A percentile compares a stretch with the other conserved stretches of the same genome.
Evolutionary conservation across 768 basidiomycete genomes (phyloP).

Genomic region (Thelephora ganbajun): DNA sequence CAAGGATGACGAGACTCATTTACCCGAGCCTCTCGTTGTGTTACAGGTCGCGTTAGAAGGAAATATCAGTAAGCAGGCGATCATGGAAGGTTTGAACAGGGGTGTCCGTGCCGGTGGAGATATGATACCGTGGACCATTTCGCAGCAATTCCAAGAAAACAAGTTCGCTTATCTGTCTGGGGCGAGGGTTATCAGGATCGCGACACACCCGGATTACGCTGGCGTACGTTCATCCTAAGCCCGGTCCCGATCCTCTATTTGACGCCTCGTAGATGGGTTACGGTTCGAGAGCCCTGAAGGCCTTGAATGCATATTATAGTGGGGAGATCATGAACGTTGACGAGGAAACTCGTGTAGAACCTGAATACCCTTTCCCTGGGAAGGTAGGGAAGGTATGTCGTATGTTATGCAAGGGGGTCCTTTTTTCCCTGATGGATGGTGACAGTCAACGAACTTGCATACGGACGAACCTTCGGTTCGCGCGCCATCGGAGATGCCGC

Average conservation of each 20-base stretch:
- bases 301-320: conserved; percentile 81
- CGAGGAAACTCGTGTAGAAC: conserved; percentile 41
- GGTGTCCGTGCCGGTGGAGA: conserved; percentile 86
- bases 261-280: conserved; percentile 73
- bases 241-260: conserved; percentile 1
- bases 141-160: conserved; percentile 91
- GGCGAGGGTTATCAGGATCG: conserved; percentile 82
- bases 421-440: not conserved
- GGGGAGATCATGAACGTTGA: conserved; percentile 86
- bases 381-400: conserved; percentile 32
- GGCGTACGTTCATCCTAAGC: conserved; percentile 37
- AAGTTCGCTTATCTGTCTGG: conserved; percentile 89
- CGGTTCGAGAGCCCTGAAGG: conserved; percentile 77
- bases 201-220: conserved; percentile 91
- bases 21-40: conserved; percentile 93
- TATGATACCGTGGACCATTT: conserved; percentile 94
- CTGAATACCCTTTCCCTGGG: conserved; percentile 45
- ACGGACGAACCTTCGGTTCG: conserved; percentile 70
- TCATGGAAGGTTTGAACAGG: conserved; percentile 74
- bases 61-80: conserved; percentile 70
- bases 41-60: conserved; percentile 95
- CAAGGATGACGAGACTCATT: conserved; percentile 74
- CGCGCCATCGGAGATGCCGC: conserved; percentile 70
- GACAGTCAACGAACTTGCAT: conserved; percentile 41
- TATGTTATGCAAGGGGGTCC: conserved; percentile 7